Evolutionary conservation across 2,329 filamentous ascomycete species (phyloP).

Genomic region (Talaromyces sp.): DNA sequence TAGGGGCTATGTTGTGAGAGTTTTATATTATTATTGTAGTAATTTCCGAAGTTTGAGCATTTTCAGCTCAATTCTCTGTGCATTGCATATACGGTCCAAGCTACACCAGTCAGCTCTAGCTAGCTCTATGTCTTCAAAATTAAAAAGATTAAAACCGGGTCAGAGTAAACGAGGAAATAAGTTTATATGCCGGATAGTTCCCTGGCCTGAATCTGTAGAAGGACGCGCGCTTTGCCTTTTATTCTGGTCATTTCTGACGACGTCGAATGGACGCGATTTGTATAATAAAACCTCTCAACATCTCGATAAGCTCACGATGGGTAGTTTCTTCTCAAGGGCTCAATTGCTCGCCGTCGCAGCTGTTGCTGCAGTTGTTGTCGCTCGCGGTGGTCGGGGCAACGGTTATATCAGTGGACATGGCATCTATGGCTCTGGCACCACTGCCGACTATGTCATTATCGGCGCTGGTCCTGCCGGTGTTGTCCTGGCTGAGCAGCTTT

Average conservation of each 20-base stretch:
- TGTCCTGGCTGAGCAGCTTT: slow-evolving; percentile 1
- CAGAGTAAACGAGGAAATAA: neutral
- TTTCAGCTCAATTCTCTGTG: neutral
- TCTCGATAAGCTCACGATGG: neutral
- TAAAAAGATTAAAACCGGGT: neutral
- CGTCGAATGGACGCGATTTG: neutral
- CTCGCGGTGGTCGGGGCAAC: neutral
- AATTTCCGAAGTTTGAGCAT: neutral
- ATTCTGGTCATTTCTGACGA: neutral
- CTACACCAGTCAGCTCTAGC: neutral
- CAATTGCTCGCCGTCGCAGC: neutral
- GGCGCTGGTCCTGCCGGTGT: slow-evolving; percentile 1
- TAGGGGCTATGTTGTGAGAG: neutral
- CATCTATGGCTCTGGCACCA: neutral
- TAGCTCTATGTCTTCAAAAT: neutral
- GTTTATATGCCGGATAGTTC: neutral
- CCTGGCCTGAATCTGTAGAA: neutral
- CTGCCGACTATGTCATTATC: neutral
- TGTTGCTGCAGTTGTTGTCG: neutral
- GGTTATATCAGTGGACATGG: neutral
- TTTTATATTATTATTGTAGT: neutral
- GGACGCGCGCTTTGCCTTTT: neutral
- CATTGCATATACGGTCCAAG: neutral
- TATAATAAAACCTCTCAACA: neutral
- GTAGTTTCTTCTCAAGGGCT: neutral